These are phyloP conservation scores for Calophaca sinica DNA, from an alignment of 306 rosid genomes.

Conservation along the genomic window DNA sequence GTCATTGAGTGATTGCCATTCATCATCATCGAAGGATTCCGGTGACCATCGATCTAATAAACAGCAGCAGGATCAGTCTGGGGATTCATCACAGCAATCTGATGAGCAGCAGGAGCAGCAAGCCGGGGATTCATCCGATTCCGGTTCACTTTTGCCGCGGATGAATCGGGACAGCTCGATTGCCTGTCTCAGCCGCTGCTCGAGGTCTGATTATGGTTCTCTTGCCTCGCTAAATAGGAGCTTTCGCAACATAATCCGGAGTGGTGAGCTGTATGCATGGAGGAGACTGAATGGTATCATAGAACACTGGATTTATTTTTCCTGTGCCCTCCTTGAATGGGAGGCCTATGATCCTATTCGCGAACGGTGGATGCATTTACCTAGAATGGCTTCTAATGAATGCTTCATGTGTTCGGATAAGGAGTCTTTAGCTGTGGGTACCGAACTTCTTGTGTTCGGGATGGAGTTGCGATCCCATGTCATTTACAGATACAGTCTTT, in stretches of 20 bases:
- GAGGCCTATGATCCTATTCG: conserved; percentile 87
- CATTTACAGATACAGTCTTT: conserved; percentile 80
- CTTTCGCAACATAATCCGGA: conserved; percentile 66
- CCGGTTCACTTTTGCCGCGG: conserved; percentile 58
- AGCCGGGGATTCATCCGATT: conserved; percentile 36
- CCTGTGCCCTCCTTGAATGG: conserved; percentile 86
- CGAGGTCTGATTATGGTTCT: conserved; percentile 81
- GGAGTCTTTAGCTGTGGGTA: conserved; percentile 94
- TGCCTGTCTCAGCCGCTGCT: conserved; percentile 77
- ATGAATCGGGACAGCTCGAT: conserved; percentile 86
- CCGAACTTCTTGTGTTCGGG: conserved; percentile 95
- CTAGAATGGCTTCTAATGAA: conserved; percentile 83
- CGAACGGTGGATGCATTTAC: conserved; percentile 84
- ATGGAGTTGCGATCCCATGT: conserved; percentile 72
- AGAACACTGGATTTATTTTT: conserved; percentile 94
- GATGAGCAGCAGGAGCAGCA: conserved; percentile 29
- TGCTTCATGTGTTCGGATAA: conserved; percentile 92
- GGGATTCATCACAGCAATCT: too few species aligned
- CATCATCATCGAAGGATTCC: neutral
- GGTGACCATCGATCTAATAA: conserved; percentile 48
- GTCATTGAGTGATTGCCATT: conserved; percentile 3
- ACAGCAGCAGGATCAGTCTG: conserved; percentile 29
- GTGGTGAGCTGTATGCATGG: conserved; percentile 78
- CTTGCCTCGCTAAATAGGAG: conserved; percentile 76
- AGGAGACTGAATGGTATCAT: conserved; percentile 72